These are phyloP conservation scores for Marasmius sp. DNA, from an alignment of 1,284 basidiomycete species.

Conservation along the genomic window DNA sequence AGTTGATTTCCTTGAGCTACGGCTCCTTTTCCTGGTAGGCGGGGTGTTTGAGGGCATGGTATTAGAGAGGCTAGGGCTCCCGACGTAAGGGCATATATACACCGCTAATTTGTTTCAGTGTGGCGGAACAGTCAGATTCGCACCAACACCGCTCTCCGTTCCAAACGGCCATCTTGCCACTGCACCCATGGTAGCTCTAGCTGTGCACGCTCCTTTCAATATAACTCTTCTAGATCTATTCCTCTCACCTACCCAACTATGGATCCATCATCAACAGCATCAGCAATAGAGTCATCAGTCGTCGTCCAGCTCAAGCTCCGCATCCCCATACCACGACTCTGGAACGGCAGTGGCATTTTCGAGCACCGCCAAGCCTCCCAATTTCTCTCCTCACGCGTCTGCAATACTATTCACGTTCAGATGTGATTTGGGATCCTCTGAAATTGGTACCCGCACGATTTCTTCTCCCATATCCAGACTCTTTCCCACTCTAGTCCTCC, in stretches of 20 bases:
- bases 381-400: background rate
- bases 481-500: background rate
- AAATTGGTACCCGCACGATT: background rate
- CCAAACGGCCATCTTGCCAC: background rate
- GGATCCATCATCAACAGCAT: background rate
- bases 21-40: no score
- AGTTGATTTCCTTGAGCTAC: no score
- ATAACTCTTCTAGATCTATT: background rate
- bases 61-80: no score
- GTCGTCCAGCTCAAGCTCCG: constrained; percentile 18
- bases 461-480: background rate
- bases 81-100: no score
- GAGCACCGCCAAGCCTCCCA: no score
- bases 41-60: no score
- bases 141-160: no score
- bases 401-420: background rate
- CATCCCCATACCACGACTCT: constrained; percentile 15
- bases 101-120: no score
- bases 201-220: background rate
- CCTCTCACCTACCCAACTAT: background rate
- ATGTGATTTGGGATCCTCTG: background rate
- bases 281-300: background rate
- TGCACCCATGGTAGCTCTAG: background rate
- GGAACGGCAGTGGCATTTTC: no score
- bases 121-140: no score